A percentile compares a stretch with the other conserved stretches of the same genome.
phyloP scores from a whole-genome alignment of 345 rosid genomes.

The Jatropha curcas region DNA sequence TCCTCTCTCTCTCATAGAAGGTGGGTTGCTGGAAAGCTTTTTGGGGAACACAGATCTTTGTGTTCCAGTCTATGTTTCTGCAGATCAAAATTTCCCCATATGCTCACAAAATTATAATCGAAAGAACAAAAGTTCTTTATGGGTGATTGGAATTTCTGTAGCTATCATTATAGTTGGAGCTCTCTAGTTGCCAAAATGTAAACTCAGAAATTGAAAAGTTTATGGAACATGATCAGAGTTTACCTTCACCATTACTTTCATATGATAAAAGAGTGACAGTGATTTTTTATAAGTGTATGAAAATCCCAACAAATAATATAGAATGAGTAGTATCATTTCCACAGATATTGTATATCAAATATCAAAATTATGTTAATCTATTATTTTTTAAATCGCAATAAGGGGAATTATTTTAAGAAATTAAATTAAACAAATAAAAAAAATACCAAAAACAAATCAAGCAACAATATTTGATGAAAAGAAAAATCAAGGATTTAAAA shows the following conservation, averaged over 20 bases:
- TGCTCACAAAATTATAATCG: conserved; percentile 47
- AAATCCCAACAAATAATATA: no score
- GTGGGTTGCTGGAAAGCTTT: conserved; percentile 72
- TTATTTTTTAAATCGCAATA: no score
- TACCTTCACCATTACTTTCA: conserved; percentile 62
- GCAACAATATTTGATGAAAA: no score
- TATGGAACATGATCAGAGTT: conserved; percentile 55
- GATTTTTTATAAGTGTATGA: no score
- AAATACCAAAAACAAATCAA: no score
- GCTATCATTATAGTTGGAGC: conserved; percentile 52
- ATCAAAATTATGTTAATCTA: no score
- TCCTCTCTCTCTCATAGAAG: conserved; percentile 62
- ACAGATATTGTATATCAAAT: no score
- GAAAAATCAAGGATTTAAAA: no score
- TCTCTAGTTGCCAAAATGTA: conserved; percentile 55
- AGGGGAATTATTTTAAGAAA: no score
- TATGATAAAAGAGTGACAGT: no score
- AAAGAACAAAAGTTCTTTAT: conserved; percentile 53
- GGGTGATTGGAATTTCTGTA: conserved; percentile 60
- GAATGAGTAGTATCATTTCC: no score
- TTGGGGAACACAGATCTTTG: conserved; percentile 83
- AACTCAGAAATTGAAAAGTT: conserved; percentile 43
- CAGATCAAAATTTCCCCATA: conserved; percentile 47
- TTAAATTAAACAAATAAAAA: no score
- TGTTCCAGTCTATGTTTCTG: conserved; percentile 49